These are phyloP conservation scores for Geotrichum australiense DNA, from an alignment of 1,139 yeast species.

Conservation along the genomic window DNA sequence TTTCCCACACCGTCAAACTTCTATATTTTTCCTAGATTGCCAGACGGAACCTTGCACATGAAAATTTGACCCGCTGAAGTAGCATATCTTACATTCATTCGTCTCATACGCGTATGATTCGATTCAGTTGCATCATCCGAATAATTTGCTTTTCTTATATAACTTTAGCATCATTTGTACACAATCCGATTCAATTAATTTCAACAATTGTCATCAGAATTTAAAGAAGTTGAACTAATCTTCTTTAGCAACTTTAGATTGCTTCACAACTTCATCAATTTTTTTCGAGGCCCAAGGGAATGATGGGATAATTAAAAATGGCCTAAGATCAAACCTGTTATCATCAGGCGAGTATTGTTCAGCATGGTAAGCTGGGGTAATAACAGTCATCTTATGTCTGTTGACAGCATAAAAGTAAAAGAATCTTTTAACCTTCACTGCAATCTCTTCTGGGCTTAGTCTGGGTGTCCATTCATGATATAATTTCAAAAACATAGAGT, in stretches of 20 bases:
- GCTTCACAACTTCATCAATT: conserved; percentile 63
- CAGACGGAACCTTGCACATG: no score
- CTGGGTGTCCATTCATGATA: conserved; percentile 89
- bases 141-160: no score
- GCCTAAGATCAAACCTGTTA: conserved; percentile 89
- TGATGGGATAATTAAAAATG: conserved; percentile 85
- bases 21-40: no score
- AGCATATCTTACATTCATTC: no score
- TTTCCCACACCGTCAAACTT: no score
- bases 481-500: conserved; percentile 82
- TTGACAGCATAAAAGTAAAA: conserved; percentile 91
- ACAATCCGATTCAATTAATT: no score
- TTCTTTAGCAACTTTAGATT: conserved; percentile 6
- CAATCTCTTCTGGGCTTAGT: conserved; percentile 74
- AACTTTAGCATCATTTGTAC: no score
- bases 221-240: not conserved
- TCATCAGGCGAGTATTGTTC: conserved; percentile 98
- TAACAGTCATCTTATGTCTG: conserved; percentile 93
- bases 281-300: conserved; percentile 86
- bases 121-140: no score
- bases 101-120: no score
- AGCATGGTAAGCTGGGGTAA: conserved; percentile 96
- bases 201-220: no score
- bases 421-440: conserved; percentile 85
- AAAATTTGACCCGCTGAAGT: no score